Conservation (phyloP, 208 protist genomes). For the Porcisia deanei region DNA sequence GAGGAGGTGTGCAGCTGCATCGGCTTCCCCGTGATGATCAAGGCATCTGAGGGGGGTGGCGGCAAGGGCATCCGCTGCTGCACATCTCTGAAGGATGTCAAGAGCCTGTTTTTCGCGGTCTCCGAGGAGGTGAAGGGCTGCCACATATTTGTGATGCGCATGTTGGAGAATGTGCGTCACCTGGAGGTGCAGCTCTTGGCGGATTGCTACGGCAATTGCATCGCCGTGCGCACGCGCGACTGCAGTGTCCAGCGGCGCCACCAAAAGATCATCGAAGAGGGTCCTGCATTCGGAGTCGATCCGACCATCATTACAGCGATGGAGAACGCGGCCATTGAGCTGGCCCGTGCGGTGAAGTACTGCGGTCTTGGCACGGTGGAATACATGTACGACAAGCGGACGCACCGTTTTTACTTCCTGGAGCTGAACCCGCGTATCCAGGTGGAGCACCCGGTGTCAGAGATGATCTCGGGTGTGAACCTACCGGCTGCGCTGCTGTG, state of each 20-base stretch:
- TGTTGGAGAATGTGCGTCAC: conserved; percentile 93
- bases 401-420: conserved; percentile 94
- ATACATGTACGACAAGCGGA: conserved; percentile 95
- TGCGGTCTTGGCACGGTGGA: conserved; percentile 96
- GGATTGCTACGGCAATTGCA: conserved; percentile 94
- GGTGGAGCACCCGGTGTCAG: conserved; percentile 98
- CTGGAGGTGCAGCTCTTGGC: conserved; percentile 97
- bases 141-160: conserved; percentile 98
- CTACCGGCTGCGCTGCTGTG: conserved; percentile 95
- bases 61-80: conserved; percentile 98
- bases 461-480: conserved; percentile 96
- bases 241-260: conserved; percentile 98
- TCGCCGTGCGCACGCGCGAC: conserved; percentile 95
- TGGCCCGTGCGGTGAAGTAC: conserved; percentile 95
- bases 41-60: conserved; percentile 98
- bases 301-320: conserved; percentile 85
- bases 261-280: conserved; percentile 99
- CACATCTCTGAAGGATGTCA: conserved; percentile 75
- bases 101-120: conserved; percentile 88
- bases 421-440: conserved; percentile 98
- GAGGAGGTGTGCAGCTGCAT: conserved; percentile 84
- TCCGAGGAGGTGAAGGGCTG: conserved; percentile 96
- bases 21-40: conserved; percentile 98
- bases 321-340: conserved; percentile 92
- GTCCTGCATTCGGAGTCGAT: conserved; percentile 91